A percentile compares a stretch with the other conserved stretches of the same genome.
Conservation (phyloP, 495 filamentous ascomycete species). For the Penicillium ochrochloron region DNA sequence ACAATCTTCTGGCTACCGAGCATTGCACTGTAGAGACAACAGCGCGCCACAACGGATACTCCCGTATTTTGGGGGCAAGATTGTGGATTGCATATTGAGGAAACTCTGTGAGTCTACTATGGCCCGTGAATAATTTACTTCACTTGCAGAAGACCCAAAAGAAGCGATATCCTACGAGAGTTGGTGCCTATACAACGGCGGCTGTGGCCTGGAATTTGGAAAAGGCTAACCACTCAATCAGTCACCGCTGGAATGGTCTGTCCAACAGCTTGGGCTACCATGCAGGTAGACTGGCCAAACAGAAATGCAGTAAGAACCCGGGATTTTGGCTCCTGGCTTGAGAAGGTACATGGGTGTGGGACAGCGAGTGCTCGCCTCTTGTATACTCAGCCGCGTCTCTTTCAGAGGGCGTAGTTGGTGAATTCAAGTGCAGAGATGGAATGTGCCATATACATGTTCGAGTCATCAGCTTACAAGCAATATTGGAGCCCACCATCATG, state of each 20-base stretch:
- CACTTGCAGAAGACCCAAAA: constrained; percentile 11
- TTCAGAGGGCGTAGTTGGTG: neutral
- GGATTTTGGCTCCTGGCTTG: constrained; percentile 21
- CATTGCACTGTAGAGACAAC: neutral
- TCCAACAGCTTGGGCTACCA: constrained; percentile 33
- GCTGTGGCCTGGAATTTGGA: constrained; percentile 23
- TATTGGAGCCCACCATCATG: neutral
- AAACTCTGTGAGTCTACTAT: neutral
- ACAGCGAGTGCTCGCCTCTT: constrained; percentile 20
- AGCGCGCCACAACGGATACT: neutral
- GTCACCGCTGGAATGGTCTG: constrained; percentile 30
- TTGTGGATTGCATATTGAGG: neutral
- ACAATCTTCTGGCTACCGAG: neutral
- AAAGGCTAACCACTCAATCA: constrained; percentile 30
- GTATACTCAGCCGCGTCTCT: constrained; percentile 23
- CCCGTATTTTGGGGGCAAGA: neutral
- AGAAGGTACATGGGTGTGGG: constrained; percentile 21
- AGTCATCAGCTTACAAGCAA: neutral
- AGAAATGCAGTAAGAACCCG: constrained; percentile 18
- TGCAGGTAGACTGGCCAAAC: constrained; percentile 25
- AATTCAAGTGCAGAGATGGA: neutral
- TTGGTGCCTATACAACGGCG: constrained; percentile 23
- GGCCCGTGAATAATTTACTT: neutral
- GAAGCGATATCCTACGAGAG: constrained; percentile 14
- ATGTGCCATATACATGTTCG: neutral